Evolutionary conservation across 1,139 yeast species (phyloP), one percentile per base, ranked within the genome.

Genomic region (Geotrichum phurueaensis): DNA sequence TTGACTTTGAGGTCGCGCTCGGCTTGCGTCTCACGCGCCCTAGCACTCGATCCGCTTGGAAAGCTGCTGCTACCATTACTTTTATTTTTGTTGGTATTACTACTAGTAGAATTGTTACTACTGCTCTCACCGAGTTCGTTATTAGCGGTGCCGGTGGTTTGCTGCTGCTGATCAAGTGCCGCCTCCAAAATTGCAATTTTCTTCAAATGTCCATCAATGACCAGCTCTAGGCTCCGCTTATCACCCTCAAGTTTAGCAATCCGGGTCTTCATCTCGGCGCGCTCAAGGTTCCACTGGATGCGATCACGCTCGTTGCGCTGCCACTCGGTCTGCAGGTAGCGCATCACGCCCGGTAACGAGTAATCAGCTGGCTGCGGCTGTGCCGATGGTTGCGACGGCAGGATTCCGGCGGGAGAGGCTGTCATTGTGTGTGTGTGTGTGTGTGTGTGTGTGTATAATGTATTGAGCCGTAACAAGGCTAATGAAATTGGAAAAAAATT

Each of bases 291-390:
- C 85, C 85, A 83, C 56, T 79, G 79, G 56, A 83, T 80, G 54
- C 84, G 74, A 63, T 81, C 83, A 57, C 83, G 78, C 67, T 83
- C 86, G 67, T 80, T 81, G 54, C 78, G 77, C 62, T 83, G 82
- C 78, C 83, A 82, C 67, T 83, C 86, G 51, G 79, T 75, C 67
- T 83, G 86, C 65, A 83, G 73, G 65, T 80, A 83, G 65, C 81
- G 80, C 81, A 83, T 82, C 22, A 83, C 84, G 53, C 85, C 85
- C 27, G 76, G 76, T 51, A 74, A 68, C 58, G 75, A 70, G 67
- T 74, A 74, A 60, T 72, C 72, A 50, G 67, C 69, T 45, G 69
- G 66, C 55, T 63, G 66, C 20, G 65, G 60, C 49, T 55, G 57
- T 5, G 53, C 47, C 47, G 47, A 39, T 18, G n/a, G n/a, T 18